Percentiles rank a stretch among this genome's conserved stretches.
phyloP scores from a whole-genome alignment of 306 rosid species.

The Fragaria vesca region DNA sequence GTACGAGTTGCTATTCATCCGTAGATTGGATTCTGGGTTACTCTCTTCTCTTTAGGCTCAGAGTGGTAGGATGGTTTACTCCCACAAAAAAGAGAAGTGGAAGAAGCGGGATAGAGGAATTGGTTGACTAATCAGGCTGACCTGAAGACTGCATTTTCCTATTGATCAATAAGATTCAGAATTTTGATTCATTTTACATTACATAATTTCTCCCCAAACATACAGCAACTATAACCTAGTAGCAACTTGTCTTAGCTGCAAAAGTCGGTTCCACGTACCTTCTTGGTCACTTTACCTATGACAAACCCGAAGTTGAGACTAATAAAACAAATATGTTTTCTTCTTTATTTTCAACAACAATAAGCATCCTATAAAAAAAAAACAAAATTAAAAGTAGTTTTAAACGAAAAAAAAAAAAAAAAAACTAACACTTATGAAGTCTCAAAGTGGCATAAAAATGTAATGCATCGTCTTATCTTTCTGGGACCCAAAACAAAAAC shows the following conservation, averaged over 20 bases:
- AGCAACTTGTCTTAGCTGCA: background rate
- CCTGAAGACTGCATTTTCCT: background rate
- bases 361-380: background rate
- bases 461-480: background rate
- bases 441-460: background rate
- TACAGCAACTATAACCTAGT: background rate
- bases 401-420: slow-evolving; percentile 1
- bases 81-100: no score
- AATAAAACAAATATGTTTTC: background rate
- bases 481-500: background rate
- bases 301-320: background rate
- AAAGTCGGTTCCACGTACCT: background rate
- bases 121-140: no score
- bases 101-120: no score
- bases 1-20: no score
- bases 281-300: background rate
- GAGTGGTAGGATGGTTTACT: no score
- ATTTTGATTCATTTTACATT: background rate
- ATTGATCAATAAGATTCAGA: background rate
- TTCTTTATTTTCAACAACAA: background rate
- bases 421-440: background rate
- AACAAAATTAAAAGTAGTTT: background rate
- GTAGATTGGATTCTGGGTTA: no score
- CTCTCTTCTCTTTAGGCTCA: no score
- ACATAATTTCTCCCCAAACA: background rate